Percentiles rank a stretch among this genome's conserved stretches.
Conservation (phyloP, 192 early-diverging fungal species). For the Rhizoclosmatium sp. region DNA sequence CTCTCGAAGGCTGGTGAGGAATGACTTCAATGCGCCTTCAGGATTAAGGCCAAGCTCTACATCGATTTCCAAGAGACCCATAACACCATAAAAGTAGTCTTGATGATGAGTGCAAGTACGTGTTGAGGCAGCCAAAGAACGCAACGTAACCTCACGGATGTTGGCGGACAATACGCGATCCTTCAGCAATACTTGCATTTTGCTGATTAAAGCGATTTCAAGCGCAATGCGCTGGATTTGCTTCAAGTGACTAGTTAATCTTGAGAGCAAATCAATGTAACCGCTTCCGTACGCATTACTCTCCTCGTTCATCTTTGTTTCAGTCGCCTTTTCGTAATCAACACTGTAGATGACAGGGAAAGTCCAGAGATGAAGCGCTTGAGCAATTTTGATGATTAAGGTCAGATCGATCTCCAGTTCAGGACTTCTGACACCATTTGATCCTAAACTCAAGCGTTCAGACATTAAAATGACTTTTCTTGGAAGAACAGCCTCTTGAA, state of each 20-base stretch:
- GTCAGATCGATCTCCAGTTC: neutral
- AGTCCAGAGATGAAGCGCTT: conserved; percentile 11
- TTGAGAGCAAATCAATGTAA: neutral
- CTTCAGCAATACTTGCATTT: conserved; percentile 1
- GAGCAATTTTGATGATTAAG: neutral
- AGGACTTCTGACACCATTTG: neutral
- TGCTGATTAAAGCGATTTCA: conserved; percentile 3
- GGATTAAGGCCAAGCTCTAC: neutral
- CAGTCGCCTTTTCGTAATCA: neutral
- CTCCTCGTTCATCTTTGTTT: neutral
- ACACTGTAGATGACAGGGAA: neutral
- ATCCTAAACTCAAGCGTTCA: neutral
- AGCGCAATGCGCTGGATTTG: conserved; percentile 5
- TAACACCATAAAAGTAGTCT: conserved; percentile 20
- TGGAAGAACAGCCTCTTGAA: conserved; percentile 6
- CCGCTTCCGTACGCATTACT: neutral
- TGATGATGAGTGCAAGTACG: conserved; percentile 5
- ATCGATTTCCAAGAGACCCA: conserved; percentile 1
- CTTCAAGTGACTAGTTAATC: neutral
- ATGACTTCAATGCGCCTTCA: neutral
- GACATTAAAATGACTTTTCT: neutral
- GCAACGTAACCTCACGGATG: neutral
- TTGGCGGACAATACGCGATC: neutral
- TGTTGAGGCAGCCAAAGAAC: neutral
- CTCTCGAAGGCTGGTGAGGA: neutral